Conservation (phyloP, 345 rosid species). For the Camelina sativa region DNA sequence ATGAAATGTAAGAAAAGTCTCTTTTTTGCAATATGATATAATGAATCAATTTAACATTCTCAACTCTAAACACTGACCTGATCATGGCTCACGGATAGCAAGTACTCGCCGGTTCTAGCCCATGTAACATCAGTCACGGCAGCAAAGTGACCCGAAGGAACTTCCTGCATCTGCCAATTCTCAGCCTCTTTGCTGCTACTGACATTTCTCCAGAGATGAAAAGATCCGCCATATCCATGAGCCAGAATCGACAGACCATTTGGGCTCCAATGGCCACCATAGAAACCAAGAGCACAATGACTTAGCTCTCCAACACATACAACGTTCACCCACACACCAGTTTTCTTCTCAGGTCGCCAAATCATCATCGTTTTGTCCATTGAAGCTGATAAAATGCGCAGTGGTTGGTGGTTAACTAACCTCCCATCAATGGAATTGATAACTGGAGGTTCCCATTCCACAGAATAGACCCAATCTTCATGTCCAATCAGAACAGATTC, state of each 20-base stretch:
- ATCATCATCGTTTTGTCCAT: slow-evolving; percentile 99
- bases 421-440: slow-evolving; percentile 37
- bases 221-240: slow-evolving; percentile 94
- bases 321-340: slow-evolving; percentile 95
- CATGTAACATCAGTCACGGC: slow-evolving; percentile 80
- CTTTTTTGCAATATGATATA: background rate
- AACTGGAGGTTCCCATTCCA: slow-evolving; percentile 89
- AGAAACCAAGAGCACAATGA: slow-evolving; percentile 96
- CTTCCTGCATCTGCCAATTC: slow-evolving; percentile 88
- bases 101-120: slow-evolving; percentile 74
- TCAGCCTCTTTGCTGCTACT: slow-evolving; percentile 54
- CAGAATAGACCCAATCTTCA: slow-evolving; percentile 98
- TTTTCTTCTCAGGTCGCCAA: slow-evolving; percentile 89
- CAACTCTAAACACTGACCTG: slow-evolving; percentile 56
- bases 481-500: slow-evolving; percentile 96
- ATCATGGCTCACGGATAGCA: slow-evolving; percentile 92
- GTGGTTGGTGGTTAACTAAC: slow-evolving; percentile 60
- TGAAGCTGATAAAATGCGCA: slow-evolving; percentile 83
- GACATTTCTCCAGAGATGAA: slow-evolving; percentile 84
- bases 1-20: slow-evolving; percentile 5
- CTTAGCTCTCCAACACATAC: slow-evolving; percentile 95
- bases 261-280: slow-evolving; percentile 95
- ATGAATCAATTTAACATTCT: background rate
- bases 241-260: slow-evolving; percentile 73
- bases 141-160: slow-evolving; percentile 91